These are phyloP conservation scores for Hypoxylon fuscum DNA, from an alignment of 495 filamentous ascomycete species.

Conservation along the genomic window DNA sequence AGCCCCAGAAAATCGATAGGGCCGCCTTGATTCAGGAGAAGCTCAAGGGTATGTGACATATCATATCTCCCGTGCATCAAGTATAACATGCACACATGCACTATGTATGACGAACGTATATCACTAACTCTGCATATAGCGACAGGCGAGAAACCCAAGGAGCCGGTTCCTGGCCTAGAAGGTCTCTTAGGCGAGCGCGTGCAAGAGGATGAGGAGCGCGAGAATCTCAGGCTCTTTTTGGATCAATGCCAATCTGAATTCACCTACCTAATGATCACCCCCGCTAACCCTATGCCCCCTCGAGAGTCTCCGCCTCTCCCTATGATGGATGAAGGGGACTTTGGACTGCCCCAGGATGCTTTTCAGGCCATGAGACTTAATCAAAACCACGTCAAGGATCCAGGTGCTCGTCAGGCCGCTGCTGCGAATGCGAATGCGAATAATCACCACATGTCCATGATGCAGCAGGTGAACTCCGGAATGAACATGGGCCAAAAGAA, in stretches of 20 bases:
- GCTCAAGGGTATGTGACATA: constrained; percentile 48
- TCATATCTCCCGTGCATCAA: neutral
- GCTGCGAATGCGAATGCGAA: constrained; percentile 62
- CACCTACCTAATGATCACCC: constrained; percentile 71
- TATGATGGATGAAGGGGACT: constrained; percentile 58
- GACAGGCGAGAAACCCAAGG: constrained; percentile 37
- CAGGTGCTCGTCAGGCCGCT: constrained; percentile 52
- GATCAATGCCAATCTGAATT: constrained; percentile 71
- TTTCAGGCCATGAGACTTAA: constrained; percentile 49
- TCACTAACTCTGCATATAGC: constrained; percentile 32
- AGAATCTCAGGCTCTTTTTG: constrained; percentile 68
- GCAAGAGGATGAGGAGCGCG: constrained; percentile 60
- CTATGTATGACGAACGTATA: neutral
- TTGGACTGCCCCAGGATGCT: constrained; percentile 46
- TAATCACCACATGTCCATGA: constrained; percentile 58
- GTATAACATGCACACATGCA: no score
- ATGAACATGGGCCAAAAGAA: constrained; percentile 50
- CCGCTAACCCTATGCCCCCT: constrained; percentile 68
- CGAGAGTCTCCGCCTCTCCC: constrained; percentile 61
- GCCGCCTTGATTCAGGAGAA: constrained; percentile 58
- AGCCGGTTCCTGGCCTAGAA: constrained; percentile 38
- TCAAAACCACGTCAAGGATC: constrained; percentile 55
- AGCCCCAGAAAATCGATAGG: constrained; percentile 54
- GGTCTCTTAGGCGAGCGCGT: constrained; percentile 37
- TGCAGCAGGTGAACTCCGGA: constrained; percentile 46